Evolutionary conservation across 257 asterid genomes (phyloP), one percentile per base, ranked within the genome.

Genomic region (Anisodus acutangulus): DNA sequence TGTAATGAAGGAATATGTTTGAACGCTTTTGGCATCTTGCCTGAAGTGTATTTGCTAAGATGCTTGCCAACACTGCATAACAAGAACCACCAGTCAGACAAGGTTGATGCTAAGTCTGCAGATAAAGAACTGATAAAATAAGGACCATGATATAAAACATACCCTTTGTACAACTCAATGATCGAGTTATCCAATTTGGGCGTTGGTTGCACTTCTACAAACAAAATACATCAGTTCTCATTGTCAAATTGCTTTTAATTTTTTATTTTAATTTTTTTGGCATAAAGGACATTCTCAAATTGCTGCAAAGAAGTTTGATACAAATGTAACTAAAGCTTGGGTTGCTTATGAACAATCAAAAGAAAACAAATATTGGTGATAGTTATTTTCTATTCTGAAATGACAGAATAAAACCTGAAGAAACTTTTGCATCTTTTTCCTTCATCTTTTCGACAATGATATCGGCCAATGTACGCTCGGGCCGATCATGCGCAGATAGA

Each of bases 11-110:
- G 92, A 86, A 95, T 86, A 83, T 91, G 97, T 88, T 93, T 95
- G 82, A 95, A 94, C 51, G 97, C 99, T 92, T 95, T 95, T 6
- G 98, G 97, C 86, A 94, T 89, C 88, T 95, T 94, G 47, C 98
- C 98, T 15, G 95, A 88, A 13, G 94, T 95, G 90, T 95, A 94
- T 87, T 92, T 95, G 90, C 49, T 91, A 55, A 95, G 94, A 82
- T 91, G 93, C 89, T 92, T 90, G 53, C 97, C 99, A 13, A 95
- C 97, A 62, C 98, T 95, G 91, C 87, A 91, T 17, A 58, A 41
- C 83, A 84, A 57, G 63, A 43, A 82, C 45, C 59, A 1, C 64
- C 47, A 49, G 43, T 22, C 82, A 78, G 47, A 19, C 64, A 13
- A 53, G 31, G 15, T 41, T 69, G 10, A 16, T 41, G 9, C 64